Percentiles rank a stretch among this genome's conserved stretches.
These are phyloP conservation scores for Zasmidium angulare DNA, from an alignment of 2,329 filamentous ascomycete species.

Conservation along the genomic window DNA sequence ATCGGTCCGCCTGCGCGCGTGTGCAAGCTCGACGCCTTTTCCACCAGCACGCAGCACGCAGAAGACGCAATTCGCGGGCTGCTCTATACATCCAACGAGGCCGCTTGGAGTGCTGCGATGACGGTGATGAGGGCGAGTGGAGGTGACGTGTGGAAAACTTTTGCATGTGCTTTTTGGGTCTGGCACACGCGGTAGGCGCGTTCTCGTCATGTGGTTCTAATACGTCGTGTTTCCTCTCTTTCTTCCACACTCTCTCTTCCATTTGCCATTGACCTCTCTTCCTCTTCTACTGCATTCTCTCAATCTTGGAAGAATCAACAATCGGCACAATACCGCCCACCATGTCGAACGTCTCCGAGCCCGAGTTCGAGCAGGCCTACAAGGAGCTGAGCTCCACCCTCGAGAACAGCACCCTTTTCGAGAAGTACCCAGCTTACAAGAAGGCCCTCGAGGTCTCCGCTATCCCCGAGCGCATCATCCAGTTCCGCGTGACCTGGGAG, in stretches of 20 bases:
- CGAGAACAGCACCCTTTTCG: constrained; percentile 88
- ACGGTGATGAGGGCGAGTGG: not conserved
- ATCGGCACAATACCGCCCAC: constrained; percentile 6
- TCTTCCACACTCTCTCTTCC: not conserved
- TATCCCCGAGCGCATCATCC: constrained; percentile 91
- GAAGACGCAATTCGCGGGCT: not conserved
- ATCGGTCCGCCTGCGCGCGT: not conserved
- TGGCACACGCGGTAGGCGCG: not conserved
- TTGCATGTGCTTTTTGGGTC: not conserved
- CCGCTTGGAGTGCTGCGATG: not conserved
- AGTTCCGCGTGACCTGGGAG: constrained; percentile 98
- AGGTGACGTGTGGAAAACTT: not conserved
- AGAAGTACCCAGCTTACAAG: constrained; percentile 91
- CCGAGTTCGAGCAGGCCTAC: constrained; percentile 82
- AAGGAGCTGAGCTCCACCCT: constrained; percentile 83
- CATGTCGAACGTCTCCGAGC: constrained; percentile 76
- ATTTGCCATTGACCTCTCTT: not conserved
- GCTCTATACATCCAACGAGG: not conserved
- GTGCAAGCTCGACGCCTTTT: not conserved
- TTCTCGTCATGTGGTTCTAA: not conserved
- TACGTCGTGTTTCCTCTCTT: not conserved
- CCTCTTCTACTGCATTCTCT: constrained; percentile 2
- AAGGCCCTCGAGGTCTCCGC: constrained; percentile 84
- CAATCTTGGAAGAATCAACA: not conserved
- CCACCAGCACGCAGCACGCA: no score